Evolutionary conservation across 192 early-diverging fungal genomes (phyloP).

Genomic region (Rhizophagus sp.): DNA sequence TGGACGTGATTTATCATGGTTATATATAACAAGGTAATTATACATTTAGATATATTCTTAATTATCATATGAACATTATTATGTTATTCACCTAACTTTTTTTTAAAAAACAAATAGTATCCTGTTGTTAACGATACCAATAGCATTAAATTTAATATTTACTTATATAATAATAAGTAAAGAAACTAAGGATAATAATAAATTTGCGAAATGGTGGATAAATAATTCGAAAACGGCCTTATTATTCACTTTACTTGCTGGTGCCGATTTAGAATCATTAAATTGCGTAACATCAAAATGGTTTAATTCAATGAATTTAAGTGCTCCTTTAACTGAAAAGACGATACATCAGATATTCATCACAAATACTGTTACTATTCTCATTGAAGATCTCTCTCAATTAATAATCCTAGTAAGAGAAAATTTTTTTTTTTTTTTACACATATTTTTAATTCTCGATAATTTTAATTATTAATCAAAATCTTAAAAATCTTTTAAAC

Average conservation of each 20-base stretch:
- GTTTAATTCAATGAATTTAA: not conserved
- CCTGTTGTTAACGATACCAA: not conserved
- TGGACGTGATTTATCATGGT: not conserved
- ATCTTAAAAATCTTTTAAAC: too few species aligned
- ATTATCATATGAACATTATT: too few species aligned
- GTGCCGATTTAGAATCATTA: not conserved
- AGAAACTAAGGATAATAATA: not conserved
- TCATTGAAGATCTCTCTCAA: not conserved
- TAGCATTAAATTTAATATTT: not conserved
- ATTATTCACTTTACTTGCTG: not conserved
- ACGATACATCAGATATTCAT: not conserved
- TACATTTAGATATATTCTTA: too few species aligned
- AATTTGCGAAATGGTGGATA: not conserved
- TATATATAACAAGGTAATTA: not conserved
- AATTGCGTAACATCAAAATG: not conserved
- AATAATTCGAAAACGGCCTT: not conserved
- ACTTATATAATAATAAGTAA: not conserved
- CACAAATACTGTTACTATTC: not conserved
- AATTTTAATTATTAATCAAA: too few species aligned
- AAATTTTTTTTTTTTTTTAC: not conserved
- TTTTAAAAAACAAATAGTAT: too few species aligned
- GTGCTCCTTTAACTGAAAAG: not conserved
- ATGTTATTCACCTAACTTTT: too few species aligned
- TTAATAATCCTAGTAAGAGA: not conserved
- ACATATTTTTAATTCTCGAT: too few species aligned